These are phyloP conservation scores for Babesia bovis DNA, from an alignment of 169 alveolate genomes.

Conservation along the genomic window DNA sequence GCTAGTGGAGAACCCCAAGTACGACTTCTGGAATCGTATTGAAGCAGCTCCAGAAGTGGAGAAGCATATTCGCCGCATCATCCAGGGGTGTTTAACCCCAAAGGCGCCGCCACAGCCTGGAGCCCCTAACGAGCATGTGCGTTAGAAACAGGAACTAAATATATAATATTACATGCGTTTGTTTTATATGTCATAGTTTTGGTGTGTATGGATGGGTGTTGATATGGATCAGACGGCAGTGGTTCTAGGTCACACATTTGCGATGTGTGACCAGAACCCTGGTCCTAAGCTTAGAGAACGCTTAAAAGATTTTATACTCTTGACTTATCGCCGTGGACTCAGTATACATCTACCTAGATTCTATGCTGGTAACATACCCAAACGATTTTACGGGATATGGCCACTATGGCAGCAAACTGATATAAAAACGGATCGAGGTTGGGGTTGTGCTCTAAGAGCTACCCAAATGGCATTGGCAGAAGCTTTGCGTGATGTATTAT, in stretches of 20 bases:
- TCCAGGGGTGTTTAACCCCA: constrained; percentile 19
- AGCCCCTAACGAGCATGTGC: constrained; percentile 9
- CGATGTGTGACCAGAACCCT: not conserved
- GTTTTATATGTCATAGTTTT: not conserved
- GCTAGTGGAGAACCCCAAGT: constrained; percentile 50
- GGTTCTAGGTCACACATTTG: not conserved
- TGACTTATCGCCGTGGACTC: constrained; percentile 53
- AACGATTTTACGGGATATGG: not conserved
- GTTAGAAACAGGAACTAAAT: not conserved
- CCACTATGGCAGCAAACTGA: not conserved
- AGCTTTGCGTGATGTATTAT: constrained; percentile 35
- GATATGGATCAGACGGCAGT: constrained; percentile 9
- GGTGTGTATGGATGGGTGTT: no score
- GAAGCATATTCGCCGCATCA: constrained; percentile 54
- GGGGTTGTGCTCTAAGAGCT: constrained; percentile 76
- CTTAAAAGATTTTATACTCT: constrained; percentile 15
- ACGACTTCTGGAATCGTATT: constrained; percentile 61
- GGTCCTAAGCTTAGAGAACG: not conserved
- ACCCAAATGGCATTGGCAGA: constrained; percentile 76
- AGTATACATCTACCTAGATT: constrained; percentile 17
- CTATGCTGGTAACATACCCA: not conserved
- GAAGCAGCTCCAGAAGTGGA: constrained; percentile 57
- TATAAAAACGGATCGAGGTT: constrained; percentile 62
- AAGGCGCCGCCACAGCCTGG: constrained; percentile 13
- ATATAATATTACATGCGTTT: no score